Conservation (phyloP, 2,329 filamentous ascomycete species). For the Cladosporium sp. region DNA sequence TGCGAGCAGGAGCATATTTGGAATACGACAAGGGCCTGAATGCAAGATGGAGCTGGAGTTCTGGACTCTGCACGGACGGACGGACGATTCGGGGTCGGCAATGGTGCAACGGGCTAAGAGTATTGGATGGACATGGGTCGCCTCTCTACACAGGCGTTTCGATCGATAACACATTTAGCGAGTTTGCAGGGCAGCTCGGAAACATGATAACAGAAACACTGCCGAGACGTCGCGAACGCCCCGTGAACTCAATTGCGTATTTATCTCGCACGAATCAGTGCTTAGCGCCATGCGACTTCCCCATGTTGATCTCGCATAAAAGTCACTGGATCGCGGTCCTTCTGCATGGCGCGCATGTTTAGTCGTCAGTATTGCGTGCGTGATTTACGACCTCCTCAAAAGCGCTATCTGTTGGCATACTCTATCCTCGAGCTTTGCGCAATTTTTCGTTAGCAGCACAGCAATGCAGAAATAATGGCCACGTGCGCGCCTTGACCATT, state of each 20-base stretch:
- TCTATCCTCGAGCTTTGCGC: background rate
- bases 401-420: background rate
- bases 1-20: background rate
- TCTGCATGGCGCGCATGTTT: background rate
- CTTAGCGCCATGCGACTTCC: conserved; percentile 5
- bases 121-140: background rate
- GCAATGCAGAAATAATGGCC: background rate
- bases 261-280: background rate
- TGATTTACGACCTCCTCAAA: background rate
- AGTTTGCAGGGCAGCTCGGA: background rate
- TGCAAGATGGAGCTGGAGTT: background rate
- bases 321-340: background rate
- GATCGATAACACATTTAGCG: background rate
- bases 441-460: background rate
- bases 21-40: background rate
- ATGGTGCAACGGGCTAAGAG: background rate
- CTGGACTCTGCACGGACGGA: background rate
- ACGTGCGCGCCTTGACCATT: background rate
- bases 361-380: background rate
- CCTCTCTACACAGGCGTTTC: background rate
- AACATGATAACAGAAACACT: background rate
- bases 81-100: background rate
- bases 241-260: background rate
- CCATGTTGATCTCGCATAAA: conserved; percentile 5
- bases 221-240: background rate